Evolutionary conservation across 257 asterid species (phyloP).

Genomic region (Eucommia ulmoides): DNA sequence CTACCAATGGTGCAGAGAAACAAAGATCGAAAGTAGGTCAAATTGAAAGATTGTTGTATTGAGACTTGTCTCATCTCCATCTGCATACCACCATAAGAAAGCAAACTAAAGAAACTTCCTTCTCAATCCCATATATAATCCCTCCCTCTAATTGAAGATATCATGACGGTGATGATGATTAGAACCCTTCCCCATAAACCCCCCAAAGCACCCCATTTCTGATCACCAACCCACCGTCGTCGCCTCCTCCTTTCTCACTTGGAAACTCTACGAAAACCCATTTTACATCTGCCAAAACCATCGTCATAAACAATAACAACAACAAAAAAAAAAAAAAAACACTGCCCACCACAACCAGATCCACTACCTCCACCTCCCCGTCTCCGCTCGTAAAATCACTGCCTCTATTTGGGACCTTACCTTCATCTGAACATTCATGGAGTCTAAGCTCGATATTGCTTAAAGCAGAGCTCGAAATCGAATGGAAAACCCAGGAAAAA

Average conservation of each 20-base stretch:
- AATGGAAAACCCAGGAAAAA: conserved; percentile 40
- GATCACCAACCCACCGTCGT: conserved; percentile 22
- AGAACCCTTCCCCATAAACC: conserved; percentile 37
- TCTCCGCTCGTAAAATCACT: conserved; percentile 54
- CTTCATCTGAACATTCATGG: conserved; percentile 58
- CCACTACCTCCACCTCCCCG: conserved; percentile 66
- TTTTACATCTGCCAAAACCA: conserved; percentile 30
- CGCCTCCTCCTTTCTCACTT: conserved; percentile 33
- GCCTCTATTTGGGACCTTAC: conserved; percentile 68
- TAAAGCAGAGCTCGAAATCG: conserved; percentile 32
- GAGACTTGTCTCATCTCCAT: no score
- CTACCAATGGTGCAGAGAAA: no score
- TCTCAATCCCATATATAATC: no score
- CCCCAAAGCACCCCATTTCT: conserved; percentile 12
- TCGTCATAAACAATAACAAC: conserved; percentile 7
- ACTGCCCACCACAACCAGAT: conserved; percentile 15
- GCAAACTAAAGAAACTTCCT: no score
- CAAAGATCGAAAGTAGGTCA: no score
- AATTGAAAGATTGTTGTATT: no score
- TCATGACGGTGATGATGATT: conserved; percentile 38
- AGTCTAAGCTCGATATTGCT: conserved; percentile 40
- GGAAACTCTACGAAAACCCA: conserved; percentile 85
- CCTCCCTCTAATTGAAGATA: no score
- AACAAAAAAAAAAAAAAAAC: no score
- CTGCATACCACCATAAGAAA: no score